phyloP scores from a whole-genome alignment of 2,329 filamentous ascomycete species.

The Diaporthe capsici region DNA sequence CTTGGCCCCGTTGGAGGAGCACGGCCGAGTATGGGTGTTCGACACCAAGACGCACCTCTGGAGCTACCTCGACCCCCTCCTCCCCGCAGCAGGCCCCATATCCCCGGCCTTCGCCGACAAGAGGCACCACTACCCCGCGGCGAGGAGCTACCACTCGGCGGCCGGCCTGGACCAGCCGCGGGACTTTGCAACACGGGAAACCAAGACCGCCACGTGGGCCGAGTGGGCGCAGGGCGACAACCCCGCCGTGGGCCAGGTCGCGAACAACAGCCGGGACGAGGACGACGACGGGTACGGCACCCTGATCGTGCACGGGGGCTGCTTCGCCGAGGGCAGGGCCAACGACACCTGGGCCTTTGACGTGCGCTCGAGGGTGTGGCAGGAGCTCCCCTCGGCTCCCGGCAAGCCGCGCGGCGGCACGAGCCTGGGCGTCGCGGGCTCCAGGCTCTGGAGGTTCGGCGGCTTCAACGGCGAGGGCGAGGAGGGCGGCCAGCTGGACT shows the following conservation, averaged over 20 bases:
- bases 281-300: constrained; percentile 75
- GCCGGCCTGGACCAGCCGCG: constrained; percentile 70
- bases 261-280: constrained; percentile 71
- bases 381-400: constrained; percentile 75
- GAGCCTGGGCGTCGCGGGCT: constrained; percentile 74
- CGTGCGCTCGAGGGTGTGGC: constrained; percentile 75
- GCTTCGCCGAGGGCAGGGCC: constrained; percentile 68
- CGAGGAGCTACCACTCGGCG: constrained; percentile 80
- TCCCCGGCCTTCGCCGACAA: constrained; percentile 40
- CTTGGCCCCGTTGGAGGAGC: constrained; percentile 80
- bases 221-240: constrained; percentile 70
- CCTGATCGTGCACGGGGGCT: constrained; percentile 84
- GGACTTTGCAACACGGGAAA: constrained; percentile 53
- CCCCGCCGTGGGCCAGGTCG: constrained; percentile 68
- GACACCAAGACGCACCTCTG: constrained; percentile 75
- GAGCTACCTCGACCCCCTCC: constrained; percentile 73
- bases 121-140: constrained; percentile 64
- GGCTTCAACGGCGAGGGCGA: constrained; percentile 81
- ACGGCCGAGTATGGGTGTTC: constrained; percentile 82
- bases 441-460: constrained; percentile 82
- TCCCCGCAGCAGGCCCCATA: constrained; percentile 55
- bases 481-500: constrained; percentile 79
- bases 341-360: constrained; percentile 86
- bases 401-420: constrained; percentile 76
- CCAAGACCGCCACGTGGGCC: constrained; percentile 56